Evolutionary conservation across 2,329 filamentous ascomycete genomes (phyloP).

Genomic region (Diaporthe ilicicola): DNA sequence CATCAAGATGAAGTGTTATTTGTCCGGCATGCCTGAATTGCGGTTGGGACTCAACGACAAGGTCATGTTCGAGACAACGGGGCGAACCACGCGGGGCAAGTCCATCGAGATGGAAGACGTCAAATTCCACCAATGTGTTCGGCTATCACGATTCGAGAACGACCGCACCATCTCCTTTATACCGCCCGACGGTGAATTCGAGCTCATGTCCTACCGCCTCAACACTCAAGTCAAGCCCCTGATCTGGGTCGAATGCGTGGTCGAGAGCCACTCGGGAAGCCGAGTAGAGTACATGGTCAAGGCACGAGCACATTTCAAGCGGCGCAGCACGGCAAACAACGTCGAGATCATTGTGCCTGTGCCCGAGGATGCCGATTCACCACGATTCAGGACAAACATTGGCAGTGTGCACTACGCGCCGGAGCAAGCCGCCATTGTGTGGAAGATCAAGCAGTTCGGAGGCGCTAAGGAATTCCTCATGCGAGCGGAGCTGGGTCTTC

Average conservation of each 20-base stretch:
- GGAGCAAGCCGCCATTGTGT: constrained; percentile 96
- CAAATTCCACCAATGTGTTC: constrained; percentile 98
- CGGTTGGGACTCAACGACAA: constrained; percentile 97
- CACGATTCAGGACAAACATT: constrained; percentile 96
- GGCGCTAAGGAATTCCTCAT: constrained; percentile 99
- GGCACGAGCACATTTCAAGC: constrained; percentile 97
- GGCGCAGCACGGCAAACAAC: constrained; percentile 96
- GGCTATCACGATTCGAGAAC: constrained; percentile 95
- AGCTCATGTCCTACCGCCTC: constrained; percentile 98
- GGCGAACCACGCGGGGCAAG: constrained; percentile 91
- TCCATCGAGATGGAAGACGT: constrained; percentile 99
- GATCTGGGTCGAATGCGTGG: constrained; percentile 98
- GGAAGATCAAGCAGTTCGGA: constrained; percentile 99
- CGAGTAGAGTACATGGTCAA: constrained; percentile 99
- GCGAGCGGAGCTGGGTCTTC: constrained; percentile 93
- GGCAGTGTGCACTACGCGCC: constrained; percentile 97
- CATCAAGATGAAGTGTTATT: constrained; percentile 99
- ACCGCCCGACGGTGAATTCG: constrained; percentile 96
- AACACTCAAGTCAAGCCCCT: constrained; percentile 99
- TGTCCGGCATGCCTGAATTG: constrained; percentile 97
- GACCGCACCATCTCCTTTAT: constrained; percentile 99
- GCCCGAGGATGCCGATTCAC: constrained; percentile 95
- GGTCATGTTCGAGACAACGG: constrained; percentile 99
- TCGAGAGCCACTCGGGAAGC: constrained; percentile 94
- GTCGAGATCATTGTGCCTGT: constrained; percentile 98